phyloP scores from a whole-genome alignment of 768 basidiomycete species.

The Suillus sp. region DNA sequence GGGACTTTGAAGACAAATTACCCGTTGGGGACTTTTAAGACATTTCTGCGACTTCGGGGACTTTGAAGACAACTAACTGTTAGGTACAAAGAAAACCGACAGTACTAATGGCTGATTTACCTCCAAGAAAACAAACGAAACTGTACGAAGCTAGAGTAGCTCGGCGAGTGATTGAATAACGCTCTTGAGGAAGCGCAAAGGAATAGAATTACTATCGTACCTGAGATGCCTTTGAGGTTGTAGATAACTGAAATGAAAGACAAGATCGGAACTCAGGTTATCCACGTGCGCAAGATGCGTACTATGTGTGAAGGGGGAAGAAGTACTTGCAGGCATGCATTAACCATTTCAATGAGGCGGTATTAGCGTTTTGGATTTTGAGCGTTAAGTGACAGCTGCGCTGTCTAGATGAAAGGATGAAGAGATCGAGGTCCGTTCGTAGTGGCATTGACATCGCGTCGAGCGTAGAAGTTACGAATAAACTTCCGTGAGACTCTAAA shows the following conservation, averaged over 20 bases:
- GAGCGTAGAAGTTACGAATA: background rate
- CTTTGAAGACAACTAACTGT: too few relatives aligned
- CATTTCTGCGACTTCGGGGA: too few relatives aligned
- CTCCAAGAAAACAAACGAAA: too few relatives aligned
- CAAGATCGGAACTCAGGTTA: background rate
- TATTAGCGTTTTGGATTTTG: background rate
- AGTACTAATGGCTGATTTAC: too few relatives aligned
- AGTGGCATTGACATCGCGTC: background rate
- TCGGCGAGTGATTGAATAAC: too few relatives aligned
- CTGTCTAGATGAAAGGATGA: background rate
- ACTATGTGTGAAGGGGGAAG: background rate
- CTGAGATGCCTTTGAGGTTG: background rate
- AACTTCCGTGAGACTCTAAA: background rate
- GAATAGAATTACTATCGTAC: background rate
- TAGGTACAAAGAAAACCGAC: too few relatives aligned
- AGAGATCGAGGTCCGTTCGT: background rate
- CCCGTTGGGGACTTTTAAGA: too few relatives aligned
- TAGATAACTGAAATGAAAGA: conserved; percentile 3
- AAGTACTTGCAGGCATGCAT: background rate
- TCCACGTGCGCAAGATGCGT: background rate
- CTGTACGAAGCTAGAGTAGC: too few relatives aligned
- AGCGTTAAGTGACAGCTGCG: background rate
- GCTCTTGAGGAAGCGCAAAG: background rate
- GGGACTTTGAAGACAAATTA: too few relatives aligned
- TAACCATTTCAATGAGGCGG: background rate